These are phyloP conservation scores for Arctostaphylos glauca DNA, from an alignment of 148 eudicot genomes.

Conservation along the genomic window DNA sequence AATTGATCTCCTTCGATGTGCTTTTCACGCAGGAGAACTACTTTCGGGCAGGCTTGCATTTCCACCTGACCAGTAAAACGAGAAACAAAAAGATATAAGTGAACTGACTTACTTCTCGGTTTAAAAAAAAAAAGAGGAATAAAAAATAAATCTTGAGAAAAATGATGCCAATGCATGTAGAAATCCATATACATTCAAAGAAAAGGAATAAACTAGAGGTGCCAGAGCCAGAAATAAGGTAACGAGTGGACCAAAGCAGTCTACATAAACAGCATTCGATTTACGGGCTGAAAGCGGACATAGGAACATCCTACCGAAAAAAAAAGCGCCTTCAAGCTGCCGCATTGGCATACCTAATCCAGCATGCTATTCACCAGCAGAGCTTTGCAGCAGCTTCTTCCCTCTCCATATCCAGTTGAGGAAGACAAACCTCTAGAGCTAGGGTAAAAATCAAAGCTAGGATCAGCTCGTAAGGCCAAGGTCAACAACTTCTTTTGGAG, in stretches of 20 bases:
- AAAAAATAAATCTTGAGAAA: neutral
- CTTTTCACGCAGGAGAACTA: neutral
- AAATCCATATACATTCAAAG: neutral
- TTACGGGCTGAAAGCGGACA: no score
- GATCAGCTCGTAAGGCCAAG: no score
- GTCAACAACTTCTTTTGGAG: no score
- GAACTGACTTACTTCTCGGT: neutral
- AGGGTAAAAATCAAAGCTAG: no score
- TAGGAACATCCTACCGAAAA: no score
- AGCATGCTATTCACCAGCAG: no score
- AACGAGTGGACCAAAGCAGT: neutral
- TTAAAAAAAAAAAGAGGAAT: neutral
- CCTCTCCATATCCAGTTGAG: no score
- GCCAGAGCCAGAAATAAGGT: no score
- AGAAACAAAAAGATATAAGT: neutral
- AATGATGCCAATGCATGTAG: neutral
- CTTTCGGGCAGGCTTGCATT: neutral
- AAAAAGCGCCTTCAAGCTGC: no score
- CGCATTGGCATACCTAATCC: no score
- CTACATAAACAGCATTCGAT: neutral
- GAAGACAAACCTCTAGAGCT: no score
- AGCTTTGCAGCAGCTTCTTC: no score
- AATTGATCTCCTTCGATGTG: neutral
- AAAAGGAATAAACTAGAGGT: slow-evolving; percentile 8
- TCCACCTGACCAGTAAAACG: slow-evolving; percentile 1